Evolutionary conservation across 768 basidiomycete species (phyloP).

Genomic region (Hygrophorus russula): DNA sequence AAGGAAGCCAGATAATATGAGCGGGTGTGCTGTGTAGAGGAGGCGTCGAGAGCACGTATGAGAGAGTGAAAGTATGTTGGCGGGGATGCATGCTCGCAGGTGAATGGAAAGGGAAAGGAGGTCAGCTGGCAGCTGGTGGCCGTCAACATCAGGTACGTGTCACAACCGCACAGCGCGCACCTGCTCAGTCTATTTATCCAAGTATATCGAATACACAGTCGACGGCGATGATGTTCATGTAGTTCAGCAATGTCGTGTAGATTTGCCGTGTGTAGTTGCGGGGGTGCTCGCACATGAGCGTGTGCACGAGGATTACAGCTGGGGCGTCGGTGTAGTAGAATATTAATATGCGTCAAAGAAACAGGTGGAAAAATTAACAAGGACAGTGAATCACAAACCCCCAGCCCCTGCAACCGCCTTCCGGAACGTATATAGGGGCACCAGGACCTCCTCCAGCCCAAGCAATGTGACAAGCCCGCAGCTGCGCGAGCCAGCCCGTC

Average conservation of each 20-base stretch:
- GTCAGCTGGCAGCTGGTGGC: conserved; percentile 18
- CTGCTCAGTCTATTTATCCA: conserved; percentile 48
- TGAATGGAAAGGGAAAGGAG: conserved; percentile 38
- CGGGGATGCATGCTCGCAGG: conserved; percentile 25
- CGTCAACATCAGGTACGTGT: background rate
- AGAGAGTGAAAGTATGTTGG: conserved; percentile 23
- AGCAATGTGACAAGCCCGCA: conserved; percentile 61
- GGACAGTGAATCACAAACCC: conserved; percentile 40
- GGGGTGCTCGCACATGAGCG: conserved; percentile 69
- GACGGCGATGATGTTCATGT: conserved; percentile 64
- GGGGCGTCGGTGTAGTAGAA: background rate
- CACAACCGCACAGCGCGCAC: conserved; percentile 23
- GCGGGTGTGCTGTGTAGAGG: conserved; percentile 66
- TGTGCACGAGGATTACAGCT: conserved; percentile 70
- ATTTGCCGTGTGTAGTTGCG: conserved; percentile 89
- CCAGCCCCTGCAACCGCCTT: conserved; percentile 82
- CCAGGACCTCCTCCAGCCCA: conserved; percentile 66
- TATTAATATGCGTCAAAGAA: background rate
- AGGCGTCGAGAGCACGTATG: conserved; percentile 44
- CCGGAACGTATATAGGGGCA: conserved; percentile 84
- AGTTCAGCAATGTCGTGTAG: conserved; percentile 80
- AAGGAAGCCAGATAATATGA: conserved; percentile 64
- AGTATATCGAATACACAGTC: conserved; percentile 76
- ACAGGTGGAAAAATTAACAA: background rate
- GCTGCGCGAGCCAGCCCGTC: conserved; percentile 77